phyloP scores from a whole-genome alignment of 225 moss, liverwort and hornwort genomes.

The Anthoceros angustus region DNA sequence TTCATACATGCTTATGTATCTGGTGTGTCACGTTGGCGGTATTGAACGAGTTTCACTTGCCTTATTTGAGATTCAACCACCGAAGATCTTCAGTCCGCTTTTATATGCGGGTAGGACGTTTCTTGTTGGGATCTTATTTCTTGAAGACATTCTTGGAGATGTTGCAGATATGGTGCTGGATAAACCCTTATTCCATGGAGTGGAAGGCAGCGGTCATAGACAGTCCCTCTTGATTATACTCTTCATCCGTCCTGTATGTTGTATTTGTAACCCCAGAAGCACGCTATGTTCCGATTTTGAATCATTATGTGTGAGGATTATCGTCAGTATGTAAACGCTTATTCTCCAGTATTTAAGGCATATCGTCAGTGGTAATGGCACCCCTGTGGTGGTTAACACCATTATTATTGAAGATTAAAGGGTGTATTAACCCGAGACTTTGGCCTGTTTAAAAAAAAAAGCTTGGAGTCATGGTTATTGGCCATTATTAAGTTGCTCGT shows the following conservation, averaged over 20 bases:
- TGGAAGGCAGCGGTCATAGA: conserved; percentile 32
- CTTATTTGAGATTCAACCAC: neutral
- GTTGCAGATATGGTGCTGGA: conserved; percentile 34
- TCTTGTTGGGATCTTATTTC: conserved; percentile 8
- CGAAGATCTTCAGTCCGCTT: neutral
- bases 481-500: conserved; percentile 24
- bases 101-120: conserved; percentile 1
- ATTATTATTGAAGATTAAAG: conserved; percentile 37
- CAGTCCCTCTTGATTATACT: conserved; percentile 25
- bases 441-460: conserved; percentile 24
- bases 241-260: conserved; percentile 29
- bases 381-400: conserved; percentile 31
- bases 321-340: conserved; percentile 17
- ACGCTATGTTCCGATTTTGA: conserved; percentile 19
- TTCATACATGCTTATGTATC: neutral
- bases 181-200: conserved; percentile 34
- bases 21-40: conserved; percentile 2
- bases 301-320: conserved; percentile 17
- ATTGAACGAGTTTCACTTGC: neutral
- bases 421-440: conserved; percentile 29
- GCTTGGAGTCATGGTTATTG: conserved; percentile 26
- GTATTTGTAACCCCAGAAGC: conserved; percentile 26
- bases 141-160: conserved; percentile 38
- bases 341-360: conserved; percentile 17
- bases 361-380: conserved; percentile 33